A percentile compares a stretch with the other conserved stretches of the same genome.
Conservation (phyloP, 495 filamentous ascomycete genomes). For the Letharia columbiana region DNA sequence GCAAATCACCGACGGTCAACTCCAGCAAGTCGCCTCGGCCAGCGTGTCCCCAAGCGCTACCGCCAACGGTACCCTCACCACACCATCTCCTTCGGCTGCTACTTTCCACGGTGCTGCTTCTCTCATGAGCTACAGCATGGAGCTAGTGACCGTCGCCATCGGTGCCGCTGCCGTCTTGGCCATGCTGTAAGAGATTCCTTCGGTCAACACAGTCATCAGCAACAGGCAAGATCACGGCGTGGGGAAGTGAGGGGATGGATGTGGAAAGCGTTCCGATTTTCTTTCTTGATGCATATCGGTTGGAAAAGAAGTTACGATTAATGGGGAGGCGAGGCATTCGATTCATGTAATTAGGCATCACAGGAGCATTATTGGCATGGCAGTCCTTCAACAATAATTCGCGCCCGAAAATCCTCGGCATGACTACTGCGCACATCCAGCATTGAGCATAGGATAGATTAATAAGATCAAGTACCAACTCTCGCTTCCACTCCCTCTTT, state of each 20-base stretch:
- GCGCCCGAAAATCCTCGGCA: conserved; percentile 1
- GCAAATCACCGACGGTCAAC: conserved; percentile 20
- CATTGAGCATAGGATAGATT: background rate
- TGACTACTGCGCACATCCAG: background rate
- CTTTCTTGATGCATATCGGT: conserved; percentile 15
- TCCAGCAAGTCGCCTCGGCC: conserved; percentile 20
- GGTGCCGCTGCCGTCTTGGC: conserved; percentile 38
- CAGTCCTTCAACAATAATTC: conserved; percentile 1
- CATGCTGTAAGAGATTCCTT: conserved; percentile 32
- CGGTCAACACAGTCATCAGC: background rate
- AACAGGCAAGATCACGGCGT: background rate
- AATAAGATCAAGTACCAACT: background rate
- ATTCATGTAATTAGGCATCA: conserved; percentile 24
- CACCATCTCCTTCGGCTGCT: conserved; percentile 20
- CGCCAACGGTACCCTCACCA: conserved; percentile 19
- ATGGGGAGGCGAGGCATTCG: conserved; percentile 17
- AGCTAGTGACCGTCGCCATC: conserved; percentile 33
- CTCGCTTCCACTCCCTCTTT: too few relatives aligned
- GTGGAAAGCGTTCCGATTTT: conserved; percentile 1
- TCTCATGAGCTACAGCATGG: conserved; percentile 31
- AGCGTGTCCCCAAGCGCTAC: conserved; percentile 15
- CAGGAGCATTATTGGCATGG: conserved; percentile 16
- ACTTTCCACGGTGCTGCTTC: conserved; percentile 28
- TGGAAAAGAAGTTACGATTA: conserved; percentile 12
- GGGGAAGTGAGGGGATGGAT: background rate